A percentile compares a stretch with the other conserved stretches of the same genome.
Conservation (phyloP, 2,329 filamentous ascomycete genomes). For the Ceratocystis cubensis region DNA sequence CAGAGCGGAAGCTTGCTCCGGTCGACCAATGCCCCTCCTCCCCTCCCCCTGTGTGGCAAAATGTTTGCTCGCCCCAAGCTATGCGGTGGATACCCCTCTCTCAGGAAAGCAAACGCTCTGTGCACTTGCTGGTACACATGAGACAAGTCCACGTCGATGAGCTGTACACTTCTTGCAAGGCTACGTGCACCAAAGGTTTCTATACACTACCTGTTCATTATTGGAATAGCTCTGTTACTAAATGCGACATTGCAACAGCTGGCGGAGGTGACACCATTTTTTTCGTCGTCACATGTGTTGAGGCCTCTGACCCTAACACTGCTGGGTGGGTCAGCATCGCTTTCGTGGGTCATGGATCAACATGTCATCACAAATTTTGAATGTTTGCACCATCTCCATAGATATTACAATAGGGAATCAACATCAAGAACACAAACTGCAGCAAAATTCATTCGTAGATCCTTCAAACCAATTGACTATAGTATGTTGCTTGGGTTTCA, state of each 20-base stretch:
- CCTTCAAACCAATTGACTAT: too few relatives aligned
- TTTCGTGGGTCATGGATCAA: too few relatives aligned
- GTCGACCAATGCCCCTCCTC: not conserved
- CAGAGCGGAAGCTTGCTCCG: not conserved
- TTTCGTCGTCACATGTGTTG: too few relatives aligned
- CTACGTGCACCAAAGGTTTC: not conserved
- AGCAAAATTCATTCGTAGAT: too few relatives aligned
- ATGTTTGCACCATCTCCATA: too few relatives aligned
- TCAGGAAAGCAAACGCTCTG: not conserved
- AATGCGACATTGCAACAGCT: too few relatives aligned
- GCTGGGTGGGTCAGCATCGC: too few relatives aligned
- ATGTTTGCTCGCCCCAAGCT: conserved; percentile 2
- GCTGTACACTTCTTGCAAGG: not conserved
- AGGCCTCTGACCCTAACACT: too few relatives aligned
- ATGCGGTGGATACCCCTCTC: not conserved
- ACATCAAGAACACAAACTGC: too few relatives aligned
- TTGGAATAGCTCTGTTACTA: not conserved
- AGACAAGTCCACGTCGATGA: not conserved
- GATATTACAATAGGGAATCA: too few relatives aligned
- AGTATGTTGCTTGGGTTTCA: not conserved
- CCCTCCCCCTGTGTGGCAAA: not conserved
- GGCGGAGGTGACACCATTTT: too few relatives aligned
- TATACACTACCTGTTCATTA: not conserved
- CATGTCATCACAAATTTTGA: too few relatives aligned
- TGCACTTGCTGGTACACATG: not conserved